Base-by-base conservation (phyloP, 257 asterid genomes). In the Petunia secreta region DNA sequence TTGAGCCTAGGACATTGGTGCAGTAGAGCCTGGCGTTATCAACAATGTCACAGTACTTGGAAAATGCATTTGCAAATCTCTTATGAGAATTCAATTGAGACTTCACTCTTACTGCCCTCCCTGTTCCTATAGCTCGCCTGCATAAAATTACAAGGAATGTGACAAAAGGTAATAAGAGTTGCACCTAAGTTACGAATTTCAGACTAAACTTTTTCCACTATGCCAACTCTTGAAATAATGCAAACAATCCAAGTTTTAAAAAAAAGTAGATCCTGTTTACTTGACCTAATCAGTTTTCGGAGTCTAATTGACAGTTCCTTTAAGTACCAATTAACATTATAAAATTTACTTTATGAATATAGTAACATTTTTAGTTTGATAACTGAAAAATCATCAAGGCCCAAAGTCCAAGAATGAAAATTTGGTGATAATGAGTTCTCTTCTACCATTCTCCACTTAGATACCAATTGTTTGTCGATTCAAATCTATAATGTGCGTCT, bases 91-190 rank as follows among this genome's bases (percentile, higher is more conserved):
- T 91, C 84, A 95, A 65, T 63, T 95, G 98, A 67, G 97, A 83
- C 40, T 93, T 89, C 78, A 95, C 99, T 85, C 98, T 88, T 78
- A 95, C 98, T 25, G 99, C 99, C 80, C 98, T 92, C 54, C 97
- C 92, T 79, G 91, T 80, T 43, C 91, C 92, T 81, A 93, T 90
- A 34, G 99, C 99, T 79, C 99, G 87, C 96, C 99, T 95, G 87
- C 80, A 75, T 66, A 59, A 41, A 77, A 1, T 5, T n/a, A 13
- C 62, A 57, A 57, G 34, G 2, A 14, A 55, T 4, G 15, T 1
- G 62, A 55, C 5, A 55, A 15, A 55, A 52, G 57, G 10, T 5
- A 5, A 48, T 48, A 48, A 48, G 53, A 48, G 6, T 1, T 3
- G 1, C 8, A 1, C 53, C 53, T 6, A 4, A 48, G 8, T 1